These are phyloP conservation scores for Lachancea quebecensis DNA, from an alignment of 805 yeast genomes.

Conservation along the genomic window DNA sequence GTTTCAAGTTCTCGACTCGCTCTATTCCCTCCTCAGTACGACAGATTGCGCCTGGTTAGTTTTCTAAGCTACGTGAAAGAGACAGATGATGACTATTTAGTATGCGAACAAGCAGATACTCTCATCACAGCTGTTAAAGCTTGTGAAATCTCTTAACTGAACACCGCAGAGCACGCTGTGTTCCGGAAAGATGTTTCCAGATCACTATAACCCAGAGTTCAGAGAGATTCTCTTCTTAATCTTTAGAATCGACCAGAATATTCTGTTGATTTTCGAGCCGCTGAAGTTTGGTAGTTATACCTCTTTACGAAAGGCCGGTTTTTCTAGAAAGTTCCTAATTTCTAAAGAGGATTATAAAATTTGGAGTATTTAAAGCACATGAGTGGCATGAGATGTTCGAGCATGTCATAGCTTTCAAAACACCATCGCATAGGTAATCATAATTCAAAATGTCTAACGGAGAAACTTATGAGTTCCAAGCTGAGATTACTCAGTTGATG, in stretches of 20 bases:
- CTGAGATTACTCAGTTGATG: constrained; percentile 99
- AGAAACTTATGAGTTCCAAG: constrained; percentile 95
- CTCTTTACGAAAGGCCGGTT: neutral
- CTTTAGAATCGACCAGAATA: neutral
- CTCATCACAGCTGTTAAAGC: constrained; percentile 13
- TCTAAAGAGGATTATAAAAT: neutral
- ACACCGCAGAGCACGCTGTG: too few relatives aligned
- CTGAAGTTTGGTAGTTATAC: neutral
- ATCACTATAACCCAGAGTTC: too few relatives aligned
- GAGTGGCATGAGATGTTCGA: neutral
- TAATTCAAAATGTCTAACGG: constrained; percentile 39
- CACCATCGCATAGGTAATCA: neutral
- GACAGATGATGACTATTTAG: constrained; percentile 50
- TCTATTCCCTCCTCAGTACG: constrained; percentile 43
- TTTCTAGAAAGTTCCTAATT: constrained; percentile 5
- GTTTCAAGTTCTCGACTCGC: constrained; percentile 42
- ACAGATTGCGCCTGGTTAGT: constrained; percentile 35
- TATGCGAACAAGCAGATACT: constrained; percentile 49
- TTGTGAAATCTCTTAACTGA: neutral
- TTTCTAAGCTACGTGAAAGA: constrained; percentile 39
- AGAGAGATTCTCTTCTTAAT: too few relatives aligned
- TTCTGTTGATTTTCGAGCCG: neutral
- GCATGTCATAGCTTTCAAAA: neutral
- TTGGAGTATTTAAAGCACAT: constrained; percentile 8
- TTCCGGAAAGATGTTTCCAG: too few relatives aligned